Conservation (phyloP, 192 early-diverging fungal genomes). For the Backusella tarrabulga region DNA sequence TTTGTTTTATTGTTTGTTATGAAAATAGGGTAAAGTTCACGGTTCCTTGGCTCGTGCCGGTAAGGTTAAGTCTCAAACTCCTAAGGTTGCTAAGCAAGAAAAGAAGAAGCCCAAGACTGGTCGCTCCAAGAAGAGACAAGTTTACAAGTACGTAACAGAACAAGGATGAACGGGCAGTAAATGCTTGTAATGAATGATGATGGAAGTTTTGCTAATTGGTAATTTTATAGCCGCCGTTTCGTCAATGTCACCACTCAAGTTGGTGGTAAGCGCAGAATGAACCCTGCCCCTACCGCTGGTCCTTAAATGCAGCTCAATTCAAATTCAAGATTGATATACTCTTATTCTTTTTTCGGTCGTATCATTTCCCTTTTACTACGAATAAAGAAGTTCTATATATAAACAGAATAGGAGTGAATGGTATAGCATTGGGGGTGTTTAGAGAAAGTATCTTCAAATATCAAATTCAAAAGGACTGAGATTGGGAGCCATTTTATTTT, state of each 20-base stretch:
- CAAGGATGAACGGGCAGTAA: background rate
- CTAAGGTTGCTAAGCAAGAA: constrained; percentile 97
- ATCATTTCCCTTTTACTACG: background rate
- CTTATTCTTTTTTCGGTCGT: background rate
- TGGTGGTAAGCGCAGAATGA: constrained; percentile 87
- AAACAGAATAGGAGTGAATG: background rate
- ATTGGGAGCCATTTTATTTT: no score
- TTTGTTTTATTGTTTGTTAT: background rate
- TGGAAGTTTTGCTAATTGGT: background rate
- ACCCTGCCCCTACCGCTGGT: constrained; percentile 50
- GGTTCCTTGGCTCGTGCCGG: constrained; percentile 99
- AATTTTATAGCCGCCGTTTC: constrained; percentile 73
- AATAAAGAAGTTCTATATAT: constrained; percentile 3
- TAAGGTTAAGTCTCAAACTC: constrained; percentile 99
- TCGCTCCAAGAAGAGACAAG: constrained; percentile 95
- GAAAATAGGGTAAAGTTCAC: constrained; percentile 97
- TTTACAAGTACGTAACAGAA: constrained; percentile 53
- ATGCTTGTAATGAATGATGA: background rate
- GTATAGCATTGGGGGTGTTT: no score
- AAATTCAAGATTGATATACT: background rate
- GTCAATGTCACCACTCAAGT: constrained; percentile 87
- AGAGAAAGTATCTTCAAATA: background rate
- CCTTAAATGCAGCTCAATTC: constrained; percentile 28
- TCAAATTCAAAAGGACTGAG: background rate
- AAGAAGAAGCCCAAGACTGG: constrained; percentile 92